phyloP scores from a whole-genome alignment of 768 basidiomycete genomes.

The Boletales sp. region DNA sequence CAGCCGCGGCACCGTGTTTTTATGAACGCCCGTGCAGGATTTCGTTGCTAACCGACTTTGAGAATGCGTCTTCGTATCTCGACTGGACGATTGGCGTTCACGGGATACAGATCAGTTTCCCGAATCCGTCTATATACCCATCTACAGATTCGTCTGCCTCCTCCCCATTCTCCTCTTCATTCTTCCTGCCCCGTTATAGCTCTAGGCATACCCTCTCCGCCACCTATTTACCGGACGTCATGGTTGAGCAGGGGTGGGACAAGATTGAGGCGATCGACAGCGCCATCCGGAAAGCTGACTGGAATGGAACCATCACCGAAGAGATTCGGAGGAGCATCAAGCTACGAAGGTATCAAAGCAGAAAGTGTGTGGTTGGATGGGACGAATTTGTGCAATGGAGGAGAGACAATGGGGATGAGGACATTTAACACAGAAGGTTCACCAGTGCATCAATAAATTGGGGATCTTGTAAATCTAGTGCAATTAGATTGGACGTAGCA shows the following conservation, averaged over 20 bases:
- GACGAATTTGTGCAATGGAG: constrained; percentile 79
- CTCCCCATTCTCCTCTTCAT: constrained; percentile 67
- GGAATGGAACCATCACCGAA: constrained; percentile 78
- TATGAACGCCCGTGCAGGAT: constrained; percentile 46
- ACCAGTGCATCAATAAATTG: not conserved
- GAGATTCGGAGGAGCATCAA: constrained; percentile 72
- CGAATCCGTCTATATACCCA: constrained; percentile 65
- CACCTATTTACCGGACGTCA: constrained; percentile 92
- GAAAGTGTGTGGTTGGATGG: constrained; percentile 63
- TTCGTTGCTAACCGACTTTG: constrained; percentile 92
- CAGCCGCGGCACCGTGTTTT: not conserved
- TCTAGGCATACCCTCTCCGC: constrained; percentile 69
- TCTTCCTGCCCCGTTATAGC: constrained; percentile 51
- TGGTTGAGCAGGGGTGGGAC: constrained; percentile 91
- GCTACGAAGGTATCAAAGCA: constrained; percentile 81
- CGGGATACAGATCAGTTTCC: constrained; percentile 87
- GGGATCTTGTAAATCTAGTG: constrained; percentile 8
- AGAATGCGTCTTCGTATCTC: constrained; percentile 76
- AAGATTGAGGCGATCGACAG: constrained; percentile 87
- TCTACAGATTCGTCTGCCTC: constrained; percentile 51
- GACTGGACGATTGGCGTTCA: constrained; percentile 94
- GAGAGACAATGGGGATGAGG: constrained; percentile 39
- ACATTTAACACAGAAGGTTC: constrained; percentile 21
- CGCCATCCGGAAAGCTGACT: constrained; percentile 93
- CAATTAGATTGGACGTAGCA: constrained; percentile 4